These are phyloP conservation scores for Populus trichocarpa DNA, from an alignment of 441 rosid genomes.

Conservation along the genomic window DNA sequence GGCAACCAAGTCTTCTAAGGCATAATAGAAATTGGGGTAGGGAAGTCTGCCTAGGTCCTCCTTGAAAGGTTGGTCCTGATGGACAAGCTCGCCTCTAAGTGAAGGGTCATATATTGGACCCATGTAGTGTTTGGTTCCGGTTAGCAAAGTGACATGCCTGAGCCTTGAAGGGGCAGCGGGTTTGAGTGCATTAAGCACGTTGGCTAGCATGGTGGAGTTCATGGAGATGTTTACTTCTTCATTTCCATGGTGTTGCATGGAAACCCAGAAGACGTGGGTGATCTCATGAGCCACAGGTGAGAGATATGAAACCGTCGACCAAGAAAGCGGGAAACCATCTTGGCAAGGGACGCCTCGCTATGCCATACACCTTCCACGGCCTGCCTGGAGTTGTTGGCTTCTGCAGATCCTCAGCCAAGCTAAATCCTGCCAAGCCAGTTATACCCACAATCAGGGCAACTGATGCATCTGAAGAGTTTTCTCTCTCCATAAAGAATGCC, in stretches of 20 bases:
- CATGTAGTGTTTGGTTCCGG: conserved; percentile 37
- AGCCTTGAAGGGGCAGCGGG: conserved; percentile 12
- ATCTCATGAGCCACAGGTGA: too few species aligned
- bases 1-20: conserved; percentile 27
- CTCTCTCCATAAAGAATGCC: background rate
- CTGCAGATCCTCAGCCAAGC: conserved; percentile 9
- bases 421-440: conserved; percentile 10
- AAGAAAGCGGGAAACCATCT: conserved; percentile 34
- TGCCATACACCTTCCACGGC: conserved; percentile 32
- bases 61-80: conserved; percentile 30
- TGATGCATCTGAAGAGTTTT: background rate
- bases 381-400: background rate
- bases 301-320: conserved; percentile 25
- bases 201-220: conserved; percentile 26
- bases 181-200: conserved; percentile 23
- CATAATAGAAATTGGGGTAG: background rate
- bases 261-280: conserved; percentile 21
- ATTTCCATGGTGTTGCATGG: conserved; percentile 21
- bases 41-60: conserved; percentile 27
- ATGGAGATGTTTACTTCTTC: conserved; percentile 24
- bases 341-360: conserved; percentile 27
- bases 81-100: background rate
- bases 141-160: conserved; percentile 27
- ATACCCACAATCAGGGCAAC: conserved; percentile 12
- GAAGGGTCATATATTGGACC: conserved; percentile 27